Evolutionary conservation across 2,329 filamentous ascomycete species (phyloP), one percentile per base, ranked within the genome.

Genomic region (Diplodia sapinea): DNA sequence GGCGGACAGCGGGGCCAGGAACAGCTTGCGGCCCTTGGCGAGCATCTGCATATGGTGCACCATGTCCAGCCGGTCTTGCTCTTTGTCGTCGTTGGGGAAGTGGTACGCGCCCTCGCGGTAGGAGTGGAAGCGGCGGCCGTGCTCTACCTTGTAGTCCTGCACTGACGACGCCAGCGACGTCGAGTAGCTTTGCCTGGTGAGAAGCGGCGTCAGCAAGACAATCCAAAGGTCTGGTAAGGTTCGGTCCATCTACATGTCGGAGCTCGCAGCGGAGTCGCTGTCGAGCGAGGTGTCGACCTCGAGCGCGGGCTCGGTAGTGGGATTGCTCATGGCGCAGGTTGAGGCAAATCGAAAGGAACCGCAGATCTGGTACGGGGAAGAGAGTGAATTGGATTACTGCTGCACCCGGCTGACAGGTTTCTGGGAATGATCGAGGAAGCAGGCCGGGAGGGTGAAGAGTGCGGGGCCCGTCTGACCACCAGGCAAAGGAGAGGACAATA

Each of bases 61-160:
- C 66, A 67, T 67, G 56, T 67, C 66, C 6, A 63, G 36, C 15
- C 66, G 66, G 57, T 67, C 66, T 20, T 67, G 66, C 50, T 67
- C 66, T 7, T 63, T 52, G n/a, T 67, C 56, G 43, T 67, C 66
- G 49, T 63, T 67, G 4, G 55, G 66, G 31, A 78, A 73, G 63
- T 79, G 76, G 40, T 54, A 59, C 0, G 36, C 50, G 67, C 77
- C 77, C 17, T 71, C 72, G 59, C 74, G 74, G 70, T 75, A 79
- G 69, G 73, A 76, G 67, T 78, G 76, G 51, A 79, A 79, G 68
- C 78, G 76, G 15, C 78, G 75, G 20, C 74, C 74, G 54, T 75
- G 72, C 55, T 74, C 72, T 63, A 67, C 65, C 26, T 68, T 67
- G 57, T 72, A 72, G 47, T 68, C 65, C 9, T 67, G 68, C 26